phyloP scores from a whole-genome alignment of 1,284 basidiomycete genomes.

The Tylopilus sp. region DNA sequence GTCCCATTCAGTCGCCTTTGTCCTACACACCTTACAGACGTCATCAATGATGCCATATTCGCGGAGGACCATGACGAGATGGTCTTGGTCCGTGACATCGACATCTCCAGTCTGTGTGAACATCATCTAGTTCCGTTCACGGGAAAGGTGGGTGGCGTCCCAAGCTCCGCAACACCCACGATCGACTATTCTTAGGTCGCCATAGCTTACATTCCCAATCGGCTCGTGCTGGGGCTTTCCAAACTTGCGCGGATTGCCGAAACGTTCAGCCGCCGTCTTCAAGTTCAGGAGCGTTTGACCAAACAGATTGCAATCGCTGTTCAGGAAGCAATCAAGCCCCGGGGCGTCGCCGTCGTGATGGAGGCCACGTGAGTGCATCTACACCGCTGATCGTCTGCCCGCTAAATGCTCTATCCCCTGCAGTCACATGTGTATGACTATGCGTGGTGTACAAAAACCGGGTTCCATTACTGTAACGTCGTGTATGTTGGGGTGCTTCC shows the following conservation, averaged over 20 bases:
- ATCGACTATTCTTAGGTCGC: slow-evolving; percentile 46
- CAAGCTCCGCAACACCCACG: slow-evolving; percentile 17
- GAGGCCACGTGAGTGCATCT: slow-evolving; percentile 78
- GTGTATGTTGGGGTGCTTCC: slow-evolving; percentile 99
- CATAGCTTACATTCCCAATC: slow-evolving; percentile 93
- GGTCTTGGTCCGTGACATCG: slow-evolving; percentile 97
- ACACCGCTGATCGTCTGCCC: slow-evolving; percentile 1
- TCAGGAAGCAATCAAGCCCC: slow-evolving; percentile 94
- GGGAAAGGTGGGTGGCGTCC: slow-evolving; percentile 72
- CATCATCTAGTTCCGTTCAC: slow-evolving; percentile 99
- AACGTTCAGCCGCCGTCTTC: slow-evolving; percentile 91
- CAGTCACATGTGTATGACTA: slow-evolving; percentile 99
- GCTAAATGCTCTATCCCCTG: slow-evolving; percentile 16
- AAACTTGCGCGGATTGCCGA: slow-evolving; percentile 98
- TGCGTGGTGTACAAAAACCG: slow-evolving; percentile 99
- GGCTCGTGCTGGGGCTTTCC: slow-evolving; percentile 91
- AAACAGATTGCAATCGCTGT: slow-evolving; percentile 97
- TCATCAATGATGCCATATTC: slow-evolving; percentile 98
- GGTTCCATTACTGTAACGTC: slow-evolving; percentile 93
- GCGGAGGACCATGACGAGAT: slow-evolving; percentile 99
- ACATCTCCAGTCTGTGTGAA: slow-evolving; percentile 96
- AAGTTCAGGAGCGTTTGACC: slow-evolving; percentile 96
- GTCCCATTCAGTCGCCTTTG: slow-evolving; percentile 12
- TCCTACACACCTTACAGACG: slow-evolving; percentile 53
- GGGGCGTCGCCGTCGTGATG: slow-evolving; percentile 99